A percentile compares a stretch with the other conserved stretches of the same genome.
These are phyloP conservation scores for Lipomyces starkeyi DNA, from an alignment of 805 yeast species.

Conservation along the genomic window DNA sequence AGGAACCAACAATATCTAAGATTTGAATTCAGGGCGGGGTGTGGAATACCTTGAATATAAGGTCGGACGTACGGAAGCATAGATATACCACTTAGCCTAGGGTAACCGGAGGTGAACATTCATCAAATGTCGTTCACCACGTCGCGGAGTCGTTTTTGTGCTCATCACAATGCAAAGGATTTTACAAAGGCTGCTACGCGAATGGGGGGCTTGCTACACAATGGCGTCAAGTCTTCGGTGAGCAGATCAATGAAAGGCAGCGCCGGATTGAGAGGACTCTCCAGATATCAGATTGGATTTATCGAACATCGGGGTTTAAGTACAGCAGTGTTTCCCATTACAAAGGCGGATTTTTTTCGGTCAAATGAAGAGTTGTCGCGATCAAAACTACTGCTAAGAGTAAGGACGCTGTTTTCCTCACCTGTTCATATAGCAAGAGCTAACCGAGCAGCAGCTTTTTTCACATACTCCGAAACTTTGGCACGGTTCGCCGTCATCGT, in stretches of 20 bases:
- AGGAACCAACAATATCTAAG: neutral
- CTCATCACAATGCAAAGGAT: neutral
- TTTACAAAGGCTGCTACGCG: neutral
- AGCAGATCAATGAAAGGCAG: neutral
- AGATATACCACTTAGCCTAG: neutral
- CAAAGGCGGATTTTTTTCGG: slow-evolving; percentile 16
- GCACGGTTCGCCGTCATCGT: slow-evolving; percentile 10
- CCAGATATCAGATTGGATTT: neutral
- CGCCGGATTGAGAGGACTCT: neutral
- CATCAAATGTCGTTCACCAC: neutral
- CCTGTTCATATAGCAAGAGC: neutral
- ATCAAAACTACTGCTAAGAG: neutral
- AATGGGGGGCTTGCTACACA: neutral
- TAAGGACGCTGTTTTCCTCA: neutral
- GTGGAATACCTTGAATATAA: neutral
- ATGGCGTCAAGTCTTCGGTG: neutral
- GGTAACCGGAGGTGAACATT: neutral
- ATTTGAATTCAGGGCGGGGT: neutral
- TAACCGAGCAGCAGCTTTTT: neutral
- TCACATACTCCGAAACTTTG: slow-evolving; percentile 21
- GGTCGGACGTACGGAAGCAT: neutral
- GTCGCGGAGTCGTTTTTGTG: neutral
- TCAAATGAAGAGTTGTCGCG: slow-evolving; percentile 18
- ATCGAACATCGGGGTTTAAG: neutral
- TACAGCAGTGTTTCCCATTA: neutral